phyloP scores from a whole-genome alignment of 345 rosid species.

The Draba incana region DNA sequence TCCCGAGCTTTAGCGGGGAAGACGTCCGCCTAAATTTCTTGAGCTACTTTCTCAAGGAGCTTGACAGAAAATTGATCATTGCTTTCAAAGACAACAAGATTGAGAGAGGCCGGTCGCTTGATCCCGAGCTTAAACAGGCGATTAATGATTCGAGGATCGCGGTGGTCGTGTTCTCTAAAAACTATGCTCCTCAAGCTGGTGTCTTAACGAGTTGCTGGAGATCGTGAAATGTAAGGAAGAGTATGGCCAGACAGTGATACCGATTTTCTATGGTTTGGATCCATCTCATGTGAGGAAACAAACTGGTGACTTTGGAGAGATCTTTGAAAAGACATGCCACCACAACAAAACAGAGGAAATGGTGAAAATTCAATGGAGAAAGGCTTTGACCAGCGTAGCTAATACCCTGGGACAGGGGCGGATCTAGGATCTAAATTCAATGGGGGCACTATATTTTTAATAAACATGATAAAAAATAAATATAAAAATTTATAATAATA shows the following conservation, averaged over 20 bases:
- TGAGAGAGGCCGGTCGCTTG: neutral
- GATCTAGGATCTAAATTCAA: too few species aligned
- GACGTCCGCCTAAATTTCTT: neutral
- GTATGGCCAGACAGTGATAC: neutral
- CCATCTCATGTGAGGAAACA: neutral
- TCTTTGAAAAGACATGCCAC: neutral
- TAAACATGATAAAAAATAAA: too few species aligned
- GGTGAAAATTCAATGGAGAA: neutral
- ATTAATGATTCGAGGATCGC: neutral
- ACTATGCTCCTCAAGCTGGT: too few species aligned
- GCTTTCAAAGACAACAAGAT: constrained; percentile 1
- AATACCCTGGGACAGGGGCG: neutral
- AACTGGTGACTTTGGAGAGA: neutral
- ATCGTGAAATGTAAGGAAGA: neutral
- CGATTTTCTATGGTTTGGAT: neutral
- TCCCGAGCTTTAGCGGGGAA: neutral
- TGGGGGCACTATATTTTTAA: too few species aligned
- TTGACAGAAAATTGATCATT: neutral
- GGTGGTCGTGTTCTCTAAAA: neutral
- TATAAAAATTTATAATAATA: too few species aligned
- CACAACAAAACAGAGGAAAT: neutral
- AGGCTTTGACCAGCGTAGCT: neutral
- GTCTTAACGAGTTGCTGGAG: neutral
- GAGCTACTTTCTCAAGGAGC: neutral
- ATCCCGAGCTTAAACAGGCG: neutral